These are phyloP conservation scores for Halenospora varia DNA, from an alignment of 495 filamentous ascomycete species.

Conservation along the genomic window DNA sequence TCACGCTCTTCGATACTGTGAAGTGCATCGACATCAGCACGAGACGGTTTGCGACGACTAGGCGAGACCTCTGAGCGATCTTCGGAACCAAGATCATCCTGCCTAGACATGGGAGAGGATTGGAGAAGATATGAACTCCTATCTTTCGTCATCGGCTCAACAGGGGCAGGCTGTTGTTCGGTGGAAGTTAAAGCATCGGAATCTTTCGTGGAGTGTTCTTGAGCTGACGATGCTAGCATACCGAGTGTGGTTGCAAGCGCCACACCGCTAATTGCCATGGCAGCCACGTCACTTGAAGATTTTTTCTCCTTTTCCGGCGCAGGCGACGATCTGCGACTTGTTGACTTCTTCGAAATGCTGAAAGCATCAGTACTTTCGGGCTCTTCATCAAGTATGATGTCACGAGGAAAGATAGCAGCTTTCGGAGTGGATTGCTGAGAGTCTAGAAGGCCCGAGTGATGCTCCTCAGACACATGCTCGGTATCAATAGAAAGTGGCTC, in stretches of 20 bases:
- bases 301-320: not conserved
- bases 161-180: constrained; percentile 16
- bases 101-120: constrained; percentile 29
- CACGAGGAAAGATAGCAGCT: constrained; percentile 12
- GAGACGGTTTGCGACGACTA: not conserved
- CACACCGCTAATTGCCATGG: constrained; percentile 4
- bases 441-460: constrained; percentile 23
- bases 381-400: not conserved
- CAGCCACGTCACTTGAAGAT: not conserved
- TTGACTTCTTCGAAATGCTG: not conserved
- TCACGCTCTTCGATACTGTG: constrained; percentile 19
- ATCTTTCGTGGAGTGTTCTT: not conserved
- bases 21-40: not conserved
- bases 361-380: not conserved
- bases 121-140: constrained; percentile 29
- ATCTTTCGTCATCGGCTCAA: constrained; percentile 26
- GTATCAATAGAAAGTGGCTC: constrained; percentile 29
- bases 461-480: constrained; percentile 11
- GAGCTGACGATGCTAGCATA: constrained; percentile 11
- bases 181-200: constrained; percentile 10
- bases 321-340: not conserved
- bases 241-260: constrained; percentile 7
- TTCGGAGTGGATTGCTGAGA: constrained; percentile 35
- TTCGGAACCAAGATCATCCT: constrained; percentile 19
- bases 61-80: constrained; percentile 8